A percentile compares a stretch with the other conserved stretches of the same genome.
phyloP scores from a whole-genome alignment of 257 asterid genomes.

The Scutellaria galericulata region DNA sequence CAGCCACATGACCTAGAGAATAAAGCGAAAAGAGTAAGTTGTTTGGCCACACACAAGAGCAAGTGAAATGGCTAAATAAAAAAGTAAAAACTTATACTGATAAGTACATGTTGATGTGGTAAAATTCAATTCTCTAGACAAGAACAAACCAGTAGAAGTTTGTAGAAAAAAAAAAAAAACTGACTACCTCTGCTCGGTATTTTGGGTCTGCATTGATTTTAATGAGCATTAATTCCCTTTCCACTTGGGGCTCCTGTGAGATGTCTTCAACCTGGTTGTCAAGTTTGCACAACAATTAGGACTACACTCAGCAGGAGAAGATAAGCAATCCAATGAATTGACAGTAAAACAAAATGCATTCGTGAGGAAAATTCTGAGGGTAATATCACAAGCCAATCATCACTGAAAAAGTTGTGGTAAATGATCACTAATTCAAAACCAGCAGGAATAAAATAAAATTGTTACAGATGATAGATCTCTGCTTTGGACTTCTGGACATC shows the following conservation, averaged over 20 bases:
- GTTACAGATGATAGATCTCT: neutral
- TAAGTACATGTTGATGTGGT: neutral
- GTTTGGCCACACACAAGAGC: neutral
- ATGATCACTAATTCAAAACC: no score
- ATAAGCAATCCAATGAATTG: slow-evolving; percentile 12
- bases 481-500: slow-evolving; percentile 2
- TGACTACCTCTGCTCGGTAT: slow-evolving; percentile 60
- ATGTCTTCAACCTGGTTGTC: slow-evolving; percentile 79
- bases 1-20: slow-evolving; percentile 88
- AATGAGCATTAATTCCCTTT: slow-evolving; percentile 94
- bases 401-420: neutral
- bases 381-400: slow-evolving; percentile 16
- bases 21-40: slow-evolving; percentile 23
- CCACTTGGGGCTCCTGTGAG: slow-evolving; percentile 94
- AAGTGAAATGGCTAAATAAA: slow-evolving; percentile 20
- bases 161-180: neutral
- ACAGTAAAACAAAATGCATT: slow-evolving; percentile 16
- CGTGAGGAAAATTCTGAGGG: neutral
- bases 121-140: neutral
- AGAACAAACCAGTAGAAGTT: slow-evolving; percentile 2
- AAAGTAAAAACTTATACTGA: slow-evolving; percentile 2
- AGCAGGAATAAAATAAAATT: no score
- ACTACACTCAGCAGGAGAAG: slow-evolving; percentile 26
- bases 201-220: slow-evolving; percentile 85
- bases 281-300: slow-evolving; percentile 29